These are phyloP conservation scores for Dactylellina drechsleri DNA, from an alignment of 2,329 filamentous ascomycete species.

Conservation along the genomic window DNA sequence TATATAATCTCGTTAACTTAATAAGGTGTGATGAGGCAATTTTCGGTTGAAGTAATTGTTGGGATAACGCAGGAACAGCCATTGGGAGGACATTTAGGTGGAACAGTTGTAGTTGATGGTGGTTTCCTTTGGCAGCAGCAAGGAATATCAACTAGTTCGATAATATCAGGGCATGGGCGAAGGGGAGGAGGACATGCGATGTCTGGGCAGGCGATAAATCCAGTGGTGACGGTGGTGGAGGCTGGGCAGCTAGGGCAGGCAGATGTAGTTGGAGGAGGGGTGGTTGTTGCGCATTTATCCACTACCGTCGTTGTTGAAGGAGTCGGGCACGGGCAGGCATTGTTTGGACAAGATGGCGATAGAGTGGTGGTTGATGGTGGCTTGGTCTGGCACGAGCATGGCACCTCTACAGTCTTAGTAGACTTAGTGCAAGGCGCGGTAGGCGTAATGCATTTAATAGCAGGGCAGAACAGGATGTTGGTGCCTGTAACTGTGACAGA, in stretches of 20 bases:
- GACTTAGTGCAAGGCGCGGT: constrained; percentile 25
- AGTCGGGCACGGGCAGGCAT: constrained; percentile 37
- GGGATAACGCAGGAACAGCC: constrained; percentile 46
- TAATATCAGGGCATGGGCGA: constrained; percentile 27
- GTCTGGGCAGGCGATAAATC: constrained; percentile 28
- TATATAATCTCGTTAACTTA: neutral
- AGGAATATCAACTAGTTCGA: constrained; percentile 25
- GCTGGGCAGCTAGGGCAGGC: constrained; percentile 33
- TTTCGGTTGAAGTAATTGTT: constrained; percentile 26
- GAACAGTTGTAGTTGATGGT: constrained; percentile 29
- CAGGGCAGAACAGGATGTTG: constrained; percentile 26
- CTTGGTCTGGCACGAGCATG: constrained; percentile 36
- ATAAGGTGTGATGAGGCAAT: constrained; percentile 22
- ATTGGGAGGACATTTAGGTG: constrained; percentile 39
- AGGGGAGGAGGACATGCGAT: constrained; percentile 20
- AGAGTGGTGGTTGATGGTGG: constrained; percentile 40
- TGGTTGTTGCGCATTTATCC: constrained; percentile 17
- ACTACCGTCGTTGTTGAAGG: constrained; percentile 3
- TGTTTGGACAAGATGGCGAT: constrained; percentile 24
- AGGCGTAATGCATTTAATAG: constrained; percentile 31
- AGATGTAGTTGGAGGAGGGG: constrained; percentile 4
- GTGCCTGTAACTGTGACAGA: constrained; percentile 35
- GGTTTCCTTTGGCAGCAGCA: constrained; percentile 40
- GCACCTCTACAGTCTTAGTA: constrained; percentile 22
- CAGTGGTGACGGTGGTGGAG: constrained; percentile 32